phyloP scores from a whole-genome alignment of 2,329 filamentous ascomycete genomes.

The Aureobasidium sp. region DNA sequence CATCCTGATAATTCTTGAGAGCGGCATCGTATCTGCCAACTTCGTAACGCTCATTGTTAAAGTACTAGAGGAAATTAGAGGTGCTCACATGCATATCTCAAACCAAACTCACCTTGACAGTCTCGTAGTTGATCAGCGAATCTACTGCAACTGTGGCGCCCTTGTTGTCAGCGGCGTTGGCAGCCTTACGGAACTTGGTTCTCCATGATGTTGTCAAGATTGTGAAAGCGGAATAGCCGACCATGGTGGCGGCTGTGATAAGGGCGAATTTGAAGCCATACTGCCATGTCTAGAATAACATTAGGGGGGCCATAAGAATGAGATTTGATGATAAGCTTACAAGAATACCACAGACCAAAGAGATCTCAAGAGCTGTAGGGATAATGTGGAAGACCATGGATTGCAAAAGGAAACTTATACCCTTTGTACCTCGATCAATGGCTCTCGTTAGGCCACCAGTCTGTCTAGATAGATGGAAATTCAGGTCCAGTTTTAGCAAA shows the following conservation, averaged over 20 bases:
- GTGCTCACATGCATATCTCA: too few relatives aligned
- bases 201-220: constrained; percentile 95
- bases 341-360: constrained; percentile 90
- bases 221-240: constrained; percentile 90
- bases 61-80: constrained; percentile 48
- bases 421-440: constrained; percentile 94
- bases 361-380: constrained; percentile 87
- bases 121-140: constrained; percentile 96
- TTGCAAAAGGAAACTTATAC: constrained; percentile 91
- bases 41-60: constrained; percentile 97
- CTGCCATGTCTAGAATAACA: constrained; percentile 62
- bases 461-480: constrained; percentile 89
- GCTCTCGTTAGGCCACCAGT: constrained; percentile 90
- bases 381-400: constrained; percentile 98
- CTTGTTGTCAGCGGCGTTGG: constrained; percentile 92
- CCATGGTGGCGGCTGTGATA: constrained; percentile 85
- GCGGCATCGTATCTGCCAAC: constrained; percentile 84
- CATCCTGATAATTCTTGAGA: constrained; percentile 77
- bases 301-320: neutral
- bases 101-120: constrained; percentile 59
- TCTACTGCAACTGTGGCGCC: constrained; percentile 93
- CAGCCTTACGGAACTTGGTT: constrained; percentile 89
- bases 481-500: constrained; percentile 76
- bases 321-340: constrained; percentile 29
- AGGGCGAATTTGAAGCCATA: constrained; percentile 87